Conservation (phyloP, 2,329 filamentous ascomycete genomes). For the Pezicula carpinea region DNA sequence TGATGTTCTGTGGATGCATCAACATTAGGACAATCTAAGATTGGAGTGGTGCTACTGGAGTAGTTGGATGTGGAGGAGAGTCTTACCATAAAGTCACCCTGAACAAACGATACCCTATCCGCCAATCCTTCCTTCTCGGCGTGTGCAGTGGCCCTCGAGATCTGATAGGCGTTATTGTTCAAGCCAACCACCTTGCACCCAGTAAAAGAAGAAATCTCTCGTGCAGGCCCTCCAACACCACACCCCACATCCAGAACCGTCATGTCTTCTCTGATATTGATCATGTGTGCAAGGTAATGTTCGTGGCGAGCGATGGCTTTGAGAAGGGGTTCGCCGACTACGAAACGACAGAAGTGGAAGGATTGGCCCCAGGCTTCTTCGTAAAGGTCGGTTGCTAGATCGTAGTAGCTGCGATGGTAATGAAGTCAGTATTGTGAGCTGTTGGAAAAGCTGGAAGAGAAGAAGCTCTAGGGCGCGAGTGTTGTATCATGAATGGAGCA, state of each 20-base stretch:
- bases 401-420: slow-evolving; percentile 69
- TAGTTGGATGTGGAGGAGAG: not conserved
- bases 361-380: slow-evolving; percentile 95
- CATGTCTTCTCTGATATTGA: slow-evolving; percentile 81
- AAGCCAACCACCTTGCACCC: slow-evolving; percentile 84
- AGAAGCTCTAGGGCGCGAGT: too few relatives aligned
- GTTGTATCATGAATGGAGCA: too few relatives aligned
- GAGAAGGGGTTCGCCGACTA: slow-evolving; percentile 77
- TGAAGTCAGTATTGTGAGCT: not conserved
- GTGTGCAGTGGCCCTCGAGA: slow-evolving; percentile 84
- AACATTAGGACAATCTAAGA: not conserved
- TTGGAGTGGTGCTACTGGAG: too few relatives aligned
- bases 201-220: slow-evolving; percentile 95
- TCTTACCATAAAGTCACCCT: slow-evolving; percentile 89
- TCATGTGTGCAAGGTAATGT: slow-evolving; percentile 91
- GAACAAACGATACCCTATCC: slow-evolving; percentile 78
- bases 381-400: slow-evolving; percentile 92
- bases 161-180: slow-evolving; percentile 99
- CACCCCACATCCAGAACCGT: slow-evolving; percentile 94
- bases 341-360: slow-evolving; percentile 97
- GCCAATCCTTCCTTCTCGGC: slow-evolving; percentile 76
- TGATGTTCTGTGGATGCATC: slow-evolving; percentile 67
- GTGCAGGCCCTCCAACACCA: slow-evolving; percentile 90
- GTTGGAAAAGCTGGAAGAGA: too few relatives aligned
- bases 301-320: slow-evolving; percentile 95